Base-by-base conservation (phyloP, 2,329 filamentous ascomycete species). In the Hymenotorrendiella dingleyae region DNA sequence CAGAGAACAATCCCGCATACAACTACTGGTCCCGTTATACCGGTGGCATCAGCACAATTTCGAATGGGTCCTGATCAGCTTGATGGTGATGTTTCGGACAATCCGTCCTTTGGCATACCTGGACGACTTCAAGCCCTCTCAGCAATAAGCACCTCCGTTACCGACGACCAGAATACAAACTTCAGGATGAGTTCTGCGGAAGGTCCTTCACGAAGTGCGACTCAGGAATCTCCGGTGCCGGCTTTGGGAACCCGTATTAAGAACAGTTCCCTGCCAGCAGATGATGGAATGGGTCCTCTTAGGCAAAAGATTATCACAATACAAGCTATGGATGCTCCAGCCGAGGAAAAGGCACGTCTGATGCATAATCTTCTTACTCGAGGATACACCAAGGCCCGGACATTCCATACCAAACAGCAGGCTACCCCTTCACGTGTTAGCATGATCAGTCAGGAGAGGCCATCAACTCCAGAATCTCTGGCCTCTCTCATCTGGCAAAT, bases 221-320 rank as follows among this genome's bases (percentile, higher is more conserved):
- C 53, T n/a, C 40, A 42, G 24, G 55, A 56, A 23, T 41, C 28
- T 12, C 30, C 42, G 17, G 32, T 44, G 10, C 35, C 42, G 17
- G 44, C 29, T 10, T 43, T 47, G 26, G 43, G 43, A 3, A 49
- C 36, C 29, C 50, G 49, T 19, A 47, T 51, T 3, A 52, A 53
- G 16, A 54, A 51, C 30, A 49, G 45, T 24, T 55, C 58, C 11
- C 43, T 63, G 10, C 85, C 86, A 1, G 86, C 83, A 58, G 84
- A 91, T 57, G 86, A 93, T 68, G 86, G 86, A 33, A 90, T 87
- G 82, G 70, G 74, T 14, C 64, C 67, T 42, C 63, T 91, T 54
- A 73, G 86, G 54, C 72, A 68, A 50, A 78, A 77, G 48, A 88
- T 93, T 51, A 72, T 84, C 46, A 69, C 68, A 17, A 83, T 91